These are phyloP conservation scores for Tardiomyces digboiensis DNA, from an alignment of 1,139 yeast species.

Conservation along the genomic window DNA sequence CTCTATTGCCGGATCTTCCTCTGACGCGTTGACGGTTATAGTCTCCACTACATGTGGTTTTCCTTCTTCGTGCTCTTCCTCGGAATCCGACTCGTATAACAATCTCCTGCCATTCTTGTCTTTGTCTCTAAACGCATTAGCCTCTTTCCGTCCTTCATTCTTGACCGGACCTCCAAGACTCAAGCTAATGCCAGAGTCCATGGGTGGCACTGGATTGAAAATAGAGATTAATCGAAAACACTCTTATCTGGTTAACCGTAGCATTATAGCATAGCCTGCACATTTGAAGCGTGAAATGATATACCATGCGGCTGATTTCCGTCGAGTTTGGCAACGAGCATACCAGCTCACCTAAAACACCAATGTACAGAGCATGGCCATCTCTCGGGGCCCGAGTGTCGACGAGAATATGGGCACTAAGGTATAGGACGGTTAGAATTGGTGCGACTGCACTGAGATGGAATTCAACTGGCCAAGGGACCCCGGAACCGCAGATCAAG, in stretches of 20 bases:
- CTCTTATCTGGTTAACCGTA: no score
- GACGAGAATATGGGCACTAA: no score
- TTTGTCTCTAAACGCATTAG: not conserved
- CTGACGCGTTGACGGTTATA: not conserved
- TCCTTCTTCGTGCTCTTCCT: not conserved
- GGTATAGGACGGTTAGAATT: not conserved
- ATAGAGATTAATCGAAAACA: no score
- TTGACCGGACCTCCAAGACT: not conserved
- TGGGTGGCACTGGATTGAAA: no score
- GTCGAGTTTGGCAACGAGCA: no score
- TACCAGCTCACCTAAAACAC: no score
- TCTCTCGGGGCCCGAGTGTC: not conserved
- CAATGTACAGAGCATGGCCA: no score
- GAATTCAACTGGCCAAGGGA: not conserved
- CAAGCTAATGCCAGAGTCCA: not conserved
- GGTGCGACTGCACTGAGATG: not conserved
- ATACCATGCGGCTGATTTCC: no score
- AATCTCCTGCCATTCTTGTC: not conserved
- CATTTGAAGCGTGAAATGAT: no score
- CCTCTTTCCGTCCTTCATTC: not conserved
- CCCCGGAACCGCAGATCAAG: slow-evolving; percentile 5
- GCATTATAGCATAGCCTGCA: no score
- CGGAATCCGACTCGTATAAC: not conserved
- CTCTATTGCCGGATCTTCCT: not conserved
- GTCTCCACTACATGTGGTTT: not conserved